Percentiles rank a stretch among this genome's conserved stretches.
These are phyloP conservation scores for Teunomyces stri DNA, from an alignment of 805 yeast species.

Conservation along the genomic window DNA sequence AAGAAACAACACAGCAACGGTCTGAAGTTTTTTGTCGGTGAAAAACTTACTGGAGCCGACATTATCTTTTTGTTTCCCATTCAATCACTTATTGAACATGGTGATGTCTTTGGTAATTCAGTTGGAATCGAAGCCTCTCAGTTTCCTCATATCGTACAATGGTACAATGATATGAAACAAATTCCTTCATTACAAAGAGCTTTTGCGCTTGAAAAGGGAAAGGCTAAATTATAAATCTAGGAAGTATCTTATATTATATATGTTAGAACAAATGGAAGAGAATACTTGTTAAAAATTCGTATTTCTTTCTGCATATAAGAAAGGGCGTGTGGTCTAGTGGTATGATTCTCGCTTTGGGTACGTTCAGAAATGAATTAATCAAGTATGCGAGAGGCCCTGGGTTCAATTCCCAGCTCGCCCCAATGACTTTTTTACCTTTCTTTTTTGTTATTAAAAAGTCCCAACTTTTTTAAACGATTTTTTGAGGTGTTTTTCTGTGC, in stretches of 20 bases:
- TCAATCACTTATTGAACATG: constrained; percentile 4
- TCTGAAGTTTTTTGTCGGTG: constrained; percentile 29
- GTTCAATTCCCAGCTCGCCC: constrained; percentile 57
- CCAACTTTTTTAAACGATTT: no score
- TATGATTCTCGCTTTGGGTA: constrained; percentile 34
- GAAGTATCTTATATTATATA: neutral
- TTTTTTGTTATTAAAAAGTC: neutral
- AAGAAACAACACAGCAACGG: constrained; percentile 20
- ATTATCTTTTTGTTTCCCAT: constrained; percentile 37
- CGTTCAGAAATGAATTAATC: constrained; percentile 2
- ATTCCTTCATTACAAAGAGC: constrained; percentile 1
- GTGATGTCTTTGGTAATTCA: neutral
- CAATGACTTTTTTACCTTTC: constrained; percentile 10
- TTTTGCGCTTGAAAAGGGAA: neutral
- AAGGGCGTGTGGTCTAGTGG: constrained; percentile 33
- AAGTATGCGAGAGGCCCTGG: constrained; percentile 59
- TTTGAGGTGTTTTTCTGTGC: no score
- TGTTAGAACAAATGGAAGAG: no score
- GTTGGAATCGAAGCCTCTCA: neutral
- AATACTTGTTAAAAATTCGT: neutral
- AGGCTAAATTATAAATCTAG: neutral
- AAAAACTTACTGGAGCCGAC: constrained; percentile 38
- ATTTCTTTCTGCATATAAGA: neutral
- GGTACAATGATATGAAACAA: neutral
- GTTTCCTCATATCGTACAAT: neutral